Evolutionary conservation across 805 yeast genomes (phyloP).

Genomic region (Spathaspora passalidarum): DNA sequence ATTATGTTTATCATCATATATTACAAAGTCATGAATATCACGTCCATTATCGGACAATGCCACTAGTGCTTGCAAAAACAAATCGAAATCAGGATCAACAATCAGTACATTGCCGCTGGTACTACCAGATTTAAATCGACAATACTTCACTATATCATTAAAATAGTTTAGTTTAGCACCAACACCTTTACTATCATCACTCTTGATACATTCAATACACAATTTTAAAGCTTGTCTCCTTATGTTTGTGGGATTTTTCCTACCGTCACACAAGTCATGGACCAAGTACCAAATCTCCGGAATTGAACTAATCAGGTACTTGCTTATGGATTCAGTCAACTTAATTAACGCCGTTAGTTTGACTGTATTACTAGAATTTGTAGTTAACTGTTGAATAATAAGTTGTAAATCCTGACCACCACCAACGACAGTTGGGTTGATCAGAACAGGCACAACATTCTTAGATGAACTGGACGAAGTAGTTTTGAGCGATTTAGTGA

Average conservation of each 20-base stretch:
- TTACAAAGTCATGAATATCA: slow-evolving; percentile 49
- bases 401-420: slow-evolving; percentile 40
- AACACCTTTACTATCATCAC: slow-evolving; percentile 46
- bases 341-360: slow-evolving; percentile 51
- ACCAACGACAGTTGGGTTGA: slow-evolving; percentile 44
- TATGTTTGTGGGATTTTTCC: slow-evolving; percentile 20
- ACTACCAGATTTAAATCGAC: slow-evolving; percentile 24
- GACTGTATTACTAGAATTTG: slow-evolving; percentile 23
- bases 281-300: slow-evolving; percentile 78
- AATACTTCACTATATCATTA: slow-evolving; percentile 49
- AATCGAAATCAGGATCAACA: slow-evolving; percentile 49
- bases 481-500: slow-evolving; percentile 36
- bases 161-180: slow-evolving; percentile 55
- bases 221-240: slow-evolving; percentile 51
- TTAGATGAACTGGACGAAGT: slow-evolving; percentile 15
- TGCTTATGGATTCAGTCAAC: slow-evolving; percentile 49
- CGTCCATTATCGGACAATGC: slow-evolving; percentile 51
- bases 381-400: slow-evolving; percentile 36
- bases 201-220: slow-evolving; percentile 51
- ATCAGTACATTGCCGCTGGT: neutral
- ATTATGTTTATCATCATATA: slow-evolving; percentile 34
- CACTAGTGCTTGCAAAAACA: slow-evolving; percentile 46
- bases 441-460: slow-evolving; percentile 27
- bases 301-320: slow-evolving; percentile 53
- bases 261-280: slow-evolving; percentile 46